A percentile compares a stretch with the other conserved stretches of the same genome.
phyloP scores from a whole-genome alignment of 225 moss, liverwort and hornwort species.

The Asterella californica region DNA sequence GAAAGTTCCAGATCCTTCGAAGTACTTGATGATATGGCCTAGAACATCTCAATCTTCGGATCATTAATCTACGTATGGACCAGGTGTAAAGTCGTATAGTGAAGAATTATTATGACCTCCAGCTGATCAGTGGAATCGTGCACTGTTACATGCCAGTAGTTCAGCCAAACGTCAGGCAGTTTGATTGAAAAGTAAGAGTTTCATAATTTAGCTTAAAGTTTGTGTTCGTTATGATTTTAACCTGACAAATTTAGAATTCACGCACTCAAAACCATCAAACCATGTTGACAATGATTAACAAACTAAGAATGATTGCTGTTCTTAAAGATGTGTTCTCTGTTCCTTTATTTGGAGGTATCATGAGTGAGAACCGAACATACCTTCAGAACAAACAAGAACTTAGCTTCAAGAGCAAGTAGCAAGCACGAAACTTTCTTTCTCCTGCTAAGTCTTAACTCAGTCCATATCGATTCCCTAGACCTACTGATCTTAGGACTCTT shows the following conservation, averaged over 20 bases:
- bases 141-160: background rate
- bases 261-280: background rate
- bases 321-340: background rate
- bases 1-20: constrained; percentile 6
- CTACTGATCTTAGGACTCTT: too few relatives aligned
- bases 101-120: too few relatives aligned
- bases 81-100: background rate
- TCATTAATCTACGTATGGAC: background rate
- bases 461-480: too few relatives aligned
- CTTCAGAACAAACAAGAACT: background rate
- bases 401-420: background rate
- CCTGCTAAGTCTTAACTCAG: too few relatives aligned
- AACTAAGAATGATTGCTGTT: background rate
- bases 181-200: too few relatives aligned
- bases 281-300: background rate
- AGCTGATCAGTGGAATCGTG: background rate
- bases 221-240: background rate
- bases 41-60: background rate
- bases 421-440: background rate
- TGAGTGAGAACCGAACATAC: background rate
- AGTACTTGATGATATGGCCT: background rate
- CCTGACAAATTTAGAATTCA: background rate
- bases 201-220: too few relatives aligned
- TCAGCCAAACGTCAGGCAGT: too few relatives aligned
- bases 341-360: background rate